A percentile compares a stretch with the other conserved stretches of the same genome.
Conservation (phyloP, 768 basidiomycete genomes). For the Boletales sp. region DNA sequence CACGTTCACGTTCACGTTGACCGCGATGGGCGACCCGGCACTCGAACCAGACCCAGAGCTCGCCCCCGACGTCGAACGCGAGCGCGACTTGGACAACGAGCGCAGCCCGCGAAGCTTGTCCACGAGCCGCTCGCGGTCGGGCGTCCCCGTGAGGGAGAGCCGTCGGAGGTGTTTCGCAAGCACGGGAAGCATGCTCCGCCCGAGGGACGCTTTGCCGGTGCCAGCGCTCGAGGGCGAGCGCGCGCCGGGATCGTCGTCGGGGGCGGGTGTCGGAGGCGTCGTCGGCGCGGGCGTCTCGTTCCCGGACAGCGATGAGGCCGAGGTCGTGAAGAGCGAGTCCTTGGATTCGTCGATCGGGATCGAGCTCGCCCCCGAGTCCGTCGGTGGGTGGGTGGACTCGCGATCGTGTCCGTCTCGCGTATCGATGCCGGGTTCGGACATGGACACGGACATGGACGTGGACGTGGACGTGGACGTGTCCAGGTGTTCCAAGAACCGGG, state of each 20-base stretch:
- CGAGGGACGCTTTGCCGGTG: constrained; percentile 6
- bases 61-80: background rate
- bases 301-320: constrained; percentile 19
- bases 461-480: constrained; percentile 11
- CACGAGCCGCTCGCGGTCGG: constrained; percentile 22
- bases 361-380: background rate
- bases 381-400: background rate
- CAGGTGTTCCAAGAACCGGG: constrained; percentile 25
- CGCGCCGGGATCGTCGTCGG: background rate
- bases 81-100: constrained; percentile 12
- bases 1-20: no score
- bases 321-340: constrained; percentile 28
- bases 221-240: constrained; percentile 3
- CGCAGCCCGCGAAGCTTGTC: constrained; percentile 23
- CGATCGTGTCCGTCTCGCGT: background rate
- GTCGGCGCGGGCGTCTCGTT: constrained; percentile 20
- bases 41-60: background rate
- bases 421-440: constrained; percentile 7
- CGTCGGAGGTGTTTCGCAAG: constrained; percentile 23
- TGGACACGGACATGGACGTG: constrained; percentile 2
- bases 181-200: constrained; percentile 29
- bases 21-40: background rate
- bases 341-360: constrained; percentile 23
- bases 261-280: constrained; percentile 26
- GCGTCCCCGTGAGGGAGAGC: constrained; percentile 16